These are phyloP conservation scores for Coemansia sp. DNA, from an alignment of 192 early-diverging fungal genomes.

Conservation along the genomic window DNA sequence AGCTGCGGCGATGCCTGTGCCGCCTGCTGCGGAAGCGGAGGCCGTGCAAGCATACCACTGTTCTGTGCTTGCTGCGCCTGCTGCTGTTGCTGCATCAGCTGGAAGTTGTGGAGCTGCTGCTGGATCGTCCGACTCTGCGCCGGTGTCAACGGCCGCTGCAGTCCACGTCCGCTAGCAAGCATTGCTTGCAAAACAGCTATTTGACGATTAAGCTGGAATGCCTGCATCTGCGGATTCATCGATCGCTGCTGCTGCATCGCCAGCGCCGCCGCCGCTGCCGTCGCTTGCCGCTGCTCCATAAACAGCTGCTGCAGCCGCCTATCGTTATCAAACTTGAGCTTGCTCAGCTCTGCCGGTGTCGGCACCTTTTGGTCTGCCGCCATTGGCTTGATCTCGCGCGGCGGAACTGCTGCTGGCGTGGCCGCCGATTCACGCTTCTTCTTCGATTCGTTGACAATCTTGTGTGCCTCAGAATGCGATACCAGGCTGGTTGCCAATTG, in stretches of 20 bases:
- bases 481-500: constrained; percentile 39
- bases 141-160: constrained; percentile 37
- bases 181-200: constrained; percentile 36
- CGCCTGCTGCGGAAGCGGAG: constrained; percentile 20
- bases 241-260: constrained; percentile 39
- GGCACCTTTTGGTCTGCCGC: constrained; percentile 41
- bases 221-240: constrained; percentile 25
- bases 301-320: constrained; percentile 39
- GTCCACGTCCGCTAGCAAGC: constrained; percentile 20
- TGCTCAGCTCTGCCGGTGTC: constrained; percentile 46
- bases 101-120: constrained; percentile 40
- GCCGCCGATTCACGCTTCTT: constrained; percentile 36
- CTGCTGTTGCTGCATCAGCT: constrained; percentile 18
- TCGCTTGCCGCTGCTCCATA: constrained; percentile 48
- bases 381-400: constrained; percentile 44
- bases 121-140: constrained; percentile 30
- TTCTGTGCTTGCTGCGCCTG: constrained; percentile 22
- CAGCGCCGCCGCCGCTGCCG: constrained; percentile 36
- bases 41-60: constrained; percentile 12
- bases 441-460: constrained; percentile 36
- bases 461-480: constrained; percentile 33
- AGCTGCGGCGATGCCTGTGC: constrained; percentile 26
- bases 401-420: constrained; percentile 28
- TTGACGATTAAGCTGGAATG: constrained; percentile 23
- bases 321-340: constrained; percentile 45